These are phyloP conservation scores for Annulohypoxylon maeteangense DNA, from an alignment of 495 filamentous ascomycete genomes.

Conservation along the genomic window DNA sequence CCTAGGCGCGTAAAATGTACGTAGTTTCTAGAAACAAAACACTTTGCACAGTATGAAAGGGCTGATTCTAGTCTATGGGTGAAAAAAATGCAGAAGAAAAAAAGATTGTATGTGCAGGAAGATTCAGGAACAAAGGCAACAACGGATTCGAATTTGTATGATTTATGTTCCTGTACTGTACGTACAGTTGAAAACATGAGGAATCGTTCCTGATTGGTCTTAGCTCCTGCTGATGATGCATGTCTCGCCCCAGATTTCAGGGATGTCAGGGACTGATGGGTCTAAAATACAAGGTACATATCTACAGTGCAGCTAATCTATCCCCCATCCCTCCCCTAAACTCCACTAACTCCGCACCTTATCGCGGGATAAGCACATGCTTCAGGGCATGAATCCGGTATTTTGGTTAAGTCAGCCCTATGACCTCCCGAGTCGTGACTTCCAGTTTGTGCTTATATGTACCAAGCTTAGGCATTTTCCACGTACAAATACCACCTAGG, in stretches of 20 bases:
- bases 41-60: neutral
- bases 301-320: constrained; percentile 8
- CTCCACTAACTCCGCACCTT: constrained; percentile 30
- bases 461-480: neutral
- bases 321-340: constrained; percentile 19
- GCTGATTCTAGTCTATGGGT: neutral
- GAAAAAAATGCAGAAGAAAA: neutral
- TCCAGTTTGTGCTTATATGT: neutral
- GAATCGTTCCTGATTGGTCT: constrained; percentile 21
- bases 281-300: constrained; percentile 17
- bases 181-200: neutral
- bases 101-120: neutral
- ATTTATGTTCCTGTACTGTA: neutral
- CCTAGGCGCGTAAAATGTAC: neutral
- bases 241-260: constrained; percentile 25
- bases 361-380: constrained; percentile 1
- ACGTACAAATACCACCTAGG: neutral
- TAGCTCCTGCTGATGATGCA: constrained; percentile 33
- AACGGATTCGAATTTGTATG: neutral
- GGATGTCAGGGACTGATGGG: constrained; percentile 16
- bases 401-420: constrained; percentile 9
- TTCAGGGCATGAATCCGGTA: neutral
- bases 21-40: constrained; percentile 21
- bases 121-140: neutral
- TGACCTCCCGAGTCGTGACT: neutral